A percentile compares a stretch with the other conserved stretches of the same genome.
Evolutionary conservation across 2,329 filamentous ascomycete species (phyloP).

Genomic region (Fusarium pilosicola): DNA sequence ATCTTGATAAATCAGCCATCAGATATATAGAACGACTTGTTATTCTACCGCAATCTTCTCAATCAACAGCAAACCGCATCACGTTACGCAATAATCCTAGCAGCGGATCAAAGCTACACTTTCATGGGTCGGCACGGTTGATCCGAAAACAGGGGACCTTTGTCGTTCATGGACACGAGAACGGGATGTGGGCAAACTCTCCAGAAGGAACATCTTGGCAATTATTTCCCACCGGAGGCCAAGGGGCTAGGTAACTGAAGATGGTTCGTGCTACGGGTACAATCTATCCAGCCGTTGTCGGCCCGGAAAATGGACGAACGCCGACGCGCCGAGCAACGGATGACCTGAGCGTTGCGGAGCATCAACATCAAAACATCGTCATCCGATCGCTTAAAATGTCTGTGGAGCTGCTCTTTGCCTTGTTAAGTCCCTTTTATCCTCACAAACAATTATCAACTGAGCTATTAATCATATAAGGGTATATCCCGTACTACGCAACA

Average conservation of each 20-base stretch:
- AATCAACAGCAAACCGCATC: no score
- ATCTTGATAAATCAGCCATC: no score
- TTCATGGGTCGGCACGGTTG: not conserved
- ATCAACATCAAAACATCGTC: accelerated
- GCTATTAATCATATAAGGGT: not conserved
- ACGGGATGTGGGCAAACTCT: not conserved
- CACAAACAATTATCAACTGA: not conserved
- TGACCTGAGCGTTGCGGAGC: not conserved
- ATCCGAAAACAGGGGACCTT: not conserved
- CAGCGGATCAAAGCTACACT: accelerated
- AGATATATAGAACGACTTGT: no score
- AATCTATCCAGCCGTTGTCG: not conserved
- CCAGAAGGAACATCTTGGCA: not conserved
- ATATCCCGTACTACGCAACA: not conserved
- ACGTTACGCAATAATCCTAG: not conserved
- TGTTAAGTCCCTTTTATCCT: accelerated
- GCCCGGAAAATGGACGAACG: not conserved
- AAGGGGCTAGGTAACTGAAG: accelerated
- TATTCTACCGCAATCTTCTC: accelerated
- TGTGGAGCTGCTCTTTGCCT: accelerated
- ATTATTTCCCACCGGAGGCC: not conserved
- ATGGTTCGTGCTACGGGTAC: not conserved
- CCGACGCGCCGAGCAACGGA: no score
- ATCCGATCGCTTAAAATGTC: accelerated
- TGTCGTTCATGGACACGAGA: no score